Base-by-base conservation (phyloP, 148 eudicot genomes). In the Heliamphora exappendiculata region DNA sequence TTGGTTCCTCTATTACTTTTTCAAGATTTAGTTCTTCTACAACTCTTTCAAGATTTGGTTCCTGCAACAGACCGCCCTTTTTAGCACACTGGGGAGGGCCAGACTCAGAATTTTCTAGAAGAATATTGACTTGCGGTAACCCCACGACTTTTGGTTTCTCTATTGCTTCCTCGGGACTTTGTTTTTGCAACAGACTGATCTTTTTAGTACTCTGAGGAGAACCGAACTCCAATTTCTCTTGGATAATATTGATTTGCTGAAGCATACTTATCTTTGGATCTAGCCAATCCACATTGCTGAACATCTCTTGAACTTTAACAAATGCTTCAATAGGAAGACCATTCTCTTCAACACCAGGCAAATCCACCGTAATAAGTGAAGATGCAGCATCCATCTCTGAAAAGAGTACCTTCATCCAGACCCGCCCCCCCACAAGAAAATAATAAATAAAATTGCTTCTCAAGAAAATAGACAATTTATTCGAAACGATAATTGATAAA, bases 241-340 rank as follows among this genome's bases (percentile, higher is more conserved):
- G 79, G 24, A 81, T 81, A 63, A 62, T 68, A 70, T 81, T 81
- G 47, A 87, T 82, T 68, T 86, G 76, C 72, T 85, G 84, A 55
- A 84, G 85, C 76, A 82, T 84, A 77, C 74, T 80, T 60, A 80
- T 17, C 53, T 81, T 85, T 36, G 87, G 69, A 69, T 82, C 90
- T 19, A 78, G 72, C 93, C 90, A 92, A 76, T 92, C 94, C 74
- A 87, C 88, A 19, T 59, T 82, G 85, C 80, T 88, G 78, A 90
- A 89, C 34, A 86, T 84, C 79, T 93, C 93, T 63, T 87, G 86
- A 70, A 87, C 89, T 79, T 82, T 85, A 41, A 83, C 85, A 83
- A 89, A 93, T 81, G 95, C 95, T 86, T 92, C 93, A 72, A 86
- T 74, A 31, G 91, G 91, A 73, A 89, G 91, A 80, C 91, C 93